Evolutionary conservation across 306 rosid species (phyloP).

Genomic region (Rosa lucieae): DNA sequence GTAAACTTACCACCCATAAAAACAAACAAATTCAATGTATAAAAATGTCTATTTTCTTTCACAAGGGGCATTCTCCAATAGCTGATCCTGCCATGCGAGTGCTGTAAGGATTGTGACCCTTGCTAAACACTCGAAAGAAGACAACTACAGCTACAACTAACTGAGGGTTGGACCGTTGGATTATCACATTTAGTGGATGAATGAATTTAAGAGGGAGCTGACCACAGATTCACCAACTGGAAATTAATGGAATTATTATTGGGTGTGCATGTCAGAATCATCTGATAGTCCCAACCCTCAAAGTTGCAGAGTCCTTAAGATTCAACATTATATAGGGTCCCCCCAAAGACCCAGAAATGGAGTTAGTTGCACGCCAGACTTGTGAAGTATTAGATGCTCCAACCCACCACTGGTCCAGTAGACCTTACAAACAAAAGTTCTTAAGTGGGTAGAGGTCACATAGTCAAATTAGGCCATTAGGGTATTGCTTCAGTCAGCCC

Average conservation of each 20-base stretch:
- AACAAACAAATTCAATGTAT: neutral
- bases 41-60: neutral
- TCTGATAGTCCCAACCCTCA: neutral
- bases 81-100: neutral
- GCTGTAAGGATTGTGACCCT: conserved; percentile 19
- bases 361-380: conserved; percentile 10
- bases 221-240: conserved; percentile 16
- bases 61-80: neutral
- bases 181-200: conserved; percentile 8
- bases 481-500: neutral
- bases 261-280: conserved; percentile 19
- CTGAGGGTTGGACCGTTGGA: neutral
- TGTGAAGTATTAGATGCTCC: conserved; percentile 13
- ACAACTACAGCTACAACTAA: neutral
- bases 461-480: neutral
- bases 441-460: neutral
- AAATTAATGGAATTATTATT: conserved; percentile 4
- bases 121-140: neutral
- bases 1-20: neutral
- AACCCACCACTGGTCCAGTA: neutral
- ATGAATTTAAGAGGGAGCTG: conserved; percentile 4
- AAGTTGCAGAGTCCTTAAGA: conserved; percentile 8
- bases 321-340: conserved; percentile 20
- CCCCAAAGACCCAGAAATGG: neutral
- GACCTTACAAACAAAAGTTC: neutral